A percentile compares a stretch with the other conserved stretches of the same genome.
These are phyloP conservation scores for Nannizziopsis barbatae DNA, from an alignment of 2,329 filamentous ascomycete species.

Conservation along the genomic window DNA sequence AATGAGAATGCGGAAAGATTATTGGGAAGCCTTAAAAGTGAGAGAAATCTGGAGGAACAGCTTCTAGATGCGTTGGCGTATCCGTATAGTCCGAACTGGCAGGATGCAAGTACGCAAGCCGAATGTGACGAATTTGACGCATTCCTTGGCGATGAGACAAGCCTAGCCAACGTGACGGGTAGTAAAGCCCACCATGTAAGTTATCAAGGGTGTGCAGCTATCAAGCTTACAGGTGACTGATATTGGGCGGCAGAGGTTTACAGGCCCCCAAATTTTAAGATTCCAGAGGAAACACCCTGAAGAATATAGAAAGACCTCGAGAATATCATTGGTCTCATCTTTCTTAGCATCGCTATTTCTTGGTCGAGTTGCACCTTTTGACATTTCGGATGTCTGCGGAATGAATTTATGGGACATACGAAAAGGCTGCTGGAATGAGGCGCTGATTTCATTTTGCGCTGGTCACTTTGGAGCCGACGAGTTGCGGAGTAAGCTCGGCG, in stretches of 20 bases:
- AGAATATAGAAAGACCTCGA: slow-evolving; percentile 66
- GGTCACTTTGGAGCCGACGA: slow-evolving; percentile 52
- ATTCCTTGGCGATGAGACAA: slow-evolving; percentile 52
- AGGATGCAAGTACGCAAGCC: slow-evolving; percentile 85
- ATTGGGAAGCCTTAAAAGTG: slow-evolving; percentile 50
- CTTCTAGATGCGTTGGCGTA: slow-evolving; percentile 65
- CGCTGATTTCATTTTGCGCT: slow-evolving; percentile 63
- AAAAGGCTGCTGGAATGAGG: slow-evolving; percentile 59
- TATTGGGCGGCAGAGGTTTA: slow-evolving; percentile 58
- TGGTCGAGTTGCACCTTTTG: slow-evolving; percentile 73
- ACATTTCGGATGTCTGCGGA: slow-evolving; percentile 88
- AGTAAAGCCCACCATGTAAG: slow-evolving; percentile 88
- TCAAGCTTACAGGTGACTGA: background rate
- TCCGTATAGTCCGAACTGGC: slow-evolving; percentile 90
- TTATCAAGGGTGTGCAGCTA: slow-evolving; percentile 12
- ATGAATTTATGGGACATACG: slow-evolving; percentile 95
- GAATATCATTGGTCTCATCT: slow-evolving; percentile 89
- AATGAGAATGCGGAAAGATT: slow-evolving; percentile 54
- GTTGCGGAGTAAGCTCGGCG: slow-evolving; percentile 67
- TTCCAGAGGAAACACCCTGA: slow-evolving; percentile 70
- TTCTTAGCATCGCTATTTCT: slow-evolving; percentile 88
- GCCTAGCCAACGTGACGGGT: slow-evolving; percentile 68
- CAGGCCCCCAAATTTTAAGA: slow-evolving; percentile 88
- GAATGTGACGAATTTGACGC: slow-evolving; percentile 85
- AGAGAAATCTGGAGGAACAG: slow-evolving; percentile 58